Evolutionary conservation across 305 asterid genomes (phyloP).

Genomic region (Rubia tinctorum): DNA sequence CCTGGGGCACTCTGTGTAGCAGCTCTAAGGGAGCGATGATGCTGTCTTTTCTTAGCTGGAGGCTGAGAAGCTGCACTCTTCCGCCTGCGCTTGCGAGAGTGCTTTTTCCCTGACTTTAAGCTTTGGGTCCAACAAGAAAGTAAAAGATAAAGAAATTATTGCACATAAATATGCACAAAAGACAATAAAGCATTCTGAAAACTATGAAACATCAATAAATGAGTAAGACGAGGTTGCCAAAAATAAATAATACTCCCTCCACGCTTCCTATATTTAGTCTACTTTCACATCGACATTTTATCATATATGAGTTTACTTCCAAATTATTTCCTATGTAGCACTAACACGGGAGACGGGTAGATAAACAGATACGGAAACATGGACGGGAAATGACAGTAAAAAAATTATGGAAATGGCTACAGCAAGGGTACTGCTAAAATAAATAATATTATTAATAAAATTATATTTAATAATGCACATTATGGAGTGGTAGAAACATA

Average conservation of each 20-base stretch:
- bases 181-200: not conserved
- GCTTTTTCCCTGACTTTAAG: constrained; percentile 29
- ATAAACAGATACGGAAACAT: no score
- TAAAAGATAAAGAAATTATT: not conserved
- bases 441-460: no score
- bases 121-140: constrained; percentile 21
- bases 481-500: no score
- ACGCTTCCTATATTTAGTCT: constrained; percentile 10
- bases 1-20: constrained; percentile 64
- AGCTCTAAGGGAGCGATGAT: constrained; percentile 43
- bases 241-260: not conserved
- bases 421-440: no score
- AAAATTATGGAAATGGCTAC: no score
- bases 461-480: no score
- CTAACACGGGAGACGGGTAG: no score
- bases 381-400: no score
- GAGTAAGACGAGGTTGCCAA: not conserved
- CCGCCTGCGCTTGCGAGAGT: constrained; percentile 35
- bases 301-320: not conserved
- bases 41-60: constrained; percentile 31
- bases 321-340: no score
- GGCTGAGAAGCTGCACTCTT: constrained; percentile 24
- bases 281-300: not conserved
- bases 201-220: not conserved
- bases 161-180: not conserved